These are phyloP conservation scores for Zalaria sp. DNA, from an alignment of 2,329 filamentous ascomycete genomes.

Conservation along the genomic window DNA sequence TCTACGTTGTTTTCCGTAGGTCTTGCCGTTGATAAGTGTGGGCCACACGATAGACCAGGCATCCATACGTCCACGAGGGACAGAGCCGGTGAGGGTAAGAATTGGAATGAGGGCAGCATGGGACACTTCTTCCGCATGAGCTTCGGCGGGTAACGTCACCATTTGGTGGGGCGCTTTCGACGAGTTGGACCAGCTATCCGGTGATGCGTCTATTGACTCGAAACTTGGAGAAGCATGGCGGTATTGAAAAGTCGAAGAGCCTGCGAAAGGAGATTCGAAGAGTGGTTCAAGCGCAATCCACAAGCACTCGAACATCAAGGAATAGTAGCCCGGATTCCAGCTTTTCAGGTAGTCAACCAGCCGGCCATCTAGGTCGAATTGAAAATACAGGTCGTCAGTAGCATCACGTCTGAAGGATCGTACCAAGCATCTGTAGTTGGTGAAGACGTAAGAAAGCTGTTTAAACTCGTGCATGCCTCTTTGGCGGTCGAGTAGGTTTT, in stretches of 20 bases:
- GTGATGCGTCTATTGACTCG: background rate
- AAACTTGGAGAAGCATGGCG: too few relatives aligned
- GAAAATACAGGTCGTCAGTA: too few relatives aligned
- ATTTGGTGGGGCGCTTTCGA: background rate
- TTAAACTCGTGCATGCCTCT: too few relatives aligned
- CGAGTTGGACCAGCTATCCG: background rate
- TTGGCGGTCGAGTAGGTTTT: too few relatives aligned
- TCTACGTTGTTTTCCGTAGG: constrained; percentile 4
- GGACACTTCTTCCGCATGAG: background rate
- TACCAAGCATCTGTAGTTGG: too few relatives aligned
- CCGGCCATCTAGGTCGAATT: too few relatives aligned
- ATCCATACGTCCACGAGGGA: background rate
- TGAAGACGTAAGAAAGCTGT: too few relatives aligned
- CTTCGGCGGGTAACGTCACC: background rate
- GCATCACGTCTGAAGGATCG: too few relatives aligned
- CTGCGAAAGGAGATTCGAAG: constrained; percentile 1
- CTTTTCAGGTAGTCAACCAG: background rate
- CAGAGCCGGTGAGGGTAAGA: constrained; percentile 1
- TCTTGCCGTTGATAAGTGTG: constrained; percentile 2
- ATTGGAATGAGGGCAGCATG: background rate
- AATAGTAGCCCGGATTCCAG: background rate
- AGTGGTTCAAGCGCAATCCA: constrained; percentile 3
- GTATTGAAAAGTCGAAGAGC: background rate
- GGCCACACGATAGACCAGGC: constrained; percentile 3
- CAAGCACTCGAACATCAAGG: constrained; percentile 2